Base-by-base conservation (phyloP, 768 basidiomycete genomes). In the Coprinellus micaceus region DNA sequence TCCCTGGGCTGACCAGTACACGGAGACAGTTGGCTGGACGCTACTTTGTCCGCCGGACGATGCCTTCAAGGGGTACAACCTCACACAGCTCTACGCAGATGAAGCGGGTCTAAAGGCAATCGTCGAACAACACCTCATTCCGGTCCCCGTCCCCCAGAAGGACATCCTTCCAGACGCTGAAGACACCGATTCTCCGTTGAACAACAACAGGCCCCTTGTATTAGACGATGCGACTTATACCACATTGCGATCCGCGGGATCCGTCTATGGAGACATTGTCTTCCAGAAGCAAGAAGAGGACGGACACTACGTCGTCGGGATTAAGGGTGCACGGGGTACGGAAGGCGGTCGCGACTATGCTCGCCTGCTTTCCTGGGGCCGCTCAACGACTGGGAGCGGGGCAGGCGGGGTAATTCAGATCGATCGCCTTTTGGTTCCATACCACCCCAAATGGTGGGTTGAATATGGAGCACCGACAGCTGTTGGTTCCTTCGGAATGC, bases 401-500 rank as follows among this genome's bases (percentile, higher is more conserved):
- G 85, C 82, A 0, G 96, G 95, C 0, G 96, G 96, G 3, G 92
- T 98, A 37, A 80, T 98, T 57, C 82, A 88, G 70, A 89, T 98
- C 57, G 91, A 97, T 73, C 77, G 79, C 40, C 77, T 98, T 12
- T 74, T 99, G 53, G 65, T 85, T 22, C 97, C 97, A 30, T 98
- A 94, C 68, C 74, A 86, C 56, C 93, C 96, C 2, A 79, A 86
- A 3, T 92, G 91, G 91, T 94, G 88, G 84, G 74, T 82, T 36
- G 76, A 83, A 64, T 94, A 86, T 64, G 89, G 91, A 39, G 77
- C 79, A 3, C 90, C 91, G 0, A 62, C 81, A n/a, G 73, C 79
- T 26, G 83, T 89, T 3, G 83, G 82, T 2, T 72, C 73, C 1
- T 61, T 83, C 24, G 91, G 88, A 4, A 64, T 88, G 26, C 40